Evolutionary conservation across 768 basidiomycete species (phyloP).

Genomic region (Collybia nuda): DNA sequence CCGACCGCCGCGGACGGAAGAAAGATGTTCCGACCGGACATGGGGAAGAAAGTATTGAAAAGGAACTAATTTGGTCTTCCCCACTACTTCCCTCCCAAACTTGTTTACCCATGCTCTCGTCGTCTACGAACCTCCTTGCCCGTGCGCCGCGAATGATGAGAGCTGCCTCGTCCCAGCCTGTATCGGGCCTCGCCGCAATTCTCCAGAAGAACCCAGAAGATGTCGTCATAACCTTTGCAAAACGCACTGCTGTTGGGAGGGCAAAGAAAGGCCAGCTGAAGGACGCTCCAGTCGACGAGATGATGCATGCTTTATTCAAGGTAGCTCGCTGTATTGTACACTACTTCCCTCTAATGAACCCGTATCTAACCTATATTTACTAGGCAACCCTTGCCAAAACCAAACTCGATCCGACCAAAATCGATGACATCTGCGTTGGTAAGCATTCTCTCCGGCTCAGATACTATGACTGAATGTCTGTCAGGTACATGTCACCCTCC

Average conservation of each 20-base stretch:
- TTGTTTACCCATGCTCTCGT: not conserved
- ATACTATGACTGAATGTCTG: not conserved
- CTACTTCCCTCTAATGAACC: not conserved
- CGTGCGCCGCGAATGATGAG: slow-evolving; percentile 24
- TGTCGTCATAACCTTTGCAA: slow-evolving; percentile 88
- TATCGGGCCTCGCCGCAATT: slow-evolving; percentile 50
- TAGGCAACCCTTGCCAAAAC: slow-evolving; percentile 72
- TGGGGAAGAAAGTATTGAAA: too few species aligned
- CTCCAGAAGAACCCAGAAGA: slow-evolving; percentile 77
- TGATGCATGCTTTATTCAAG: slow-evolving; percentile 81
- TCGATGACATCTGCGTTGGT: slow-evolving; percentile 88
- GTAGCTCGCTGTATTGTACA: slow-evolving; percentile 35
- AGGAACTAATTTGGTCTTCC: not conserved
- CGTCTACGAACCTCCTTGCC: slow-evolving; percentile 15
- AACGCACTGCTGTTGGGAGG: slow-evolving; percentile 85
- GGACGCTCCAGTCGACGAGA: slow-evolving; percentile 83
- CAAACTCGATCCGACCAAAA: slow-evolving; percentile 63
- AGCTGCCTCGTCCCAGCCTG: slow-evolving; percentile 35
- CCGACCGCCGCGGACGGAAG: not conserved
- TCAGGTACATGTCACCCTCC: slow-evolving; percentile 82
- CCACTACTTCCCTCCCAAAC: not conserved
- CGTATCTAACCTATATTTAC: slow-evolving; percentile 1
- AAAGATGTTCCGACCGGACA: not conserved
- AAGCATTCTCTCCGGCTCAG: slow-evolving; percentile 17
- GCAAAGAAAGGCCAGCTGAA: slow-evolving; percentile 93